Evolutionary conservation across 2,329 filamentous ascomycete genomes (phyloP), one percentile per base, ranked within the genome.

Genomic region (Colletotrichum echinochloae): DNA sequence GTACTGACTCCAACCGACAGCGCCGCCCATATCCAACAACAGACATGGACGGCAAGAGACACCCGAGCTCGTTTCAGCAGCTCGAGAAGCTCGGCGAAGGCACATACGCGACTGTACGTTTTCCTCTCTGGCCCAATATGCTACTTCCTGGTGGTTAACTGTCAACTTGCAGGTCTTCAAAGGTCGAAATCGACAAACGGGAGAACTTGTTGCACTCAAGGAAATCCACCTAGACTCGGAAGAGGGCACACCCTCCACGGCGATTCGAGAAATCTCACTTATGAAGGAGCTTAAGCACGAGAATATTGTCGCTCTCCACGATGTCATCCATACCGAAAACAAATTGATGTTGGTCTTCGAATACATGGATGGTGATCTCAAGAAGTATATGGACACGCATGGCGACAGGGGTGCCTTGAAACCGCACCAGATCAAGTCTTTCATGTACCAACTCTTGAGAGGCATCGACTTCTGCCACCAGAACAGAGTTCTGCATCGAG

Each of bases 221-320:
- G 96, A 99, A 83, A 99, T 99, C 76, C 96, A 99, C 80, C 93
- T 99, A 73, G 96, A 99, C 82, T 97, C 94, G 60, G 96, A 99
- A 85, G 96, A 99, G 85, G 96, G 96, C 76, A 99, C 96, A 0
- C 96, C 96, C 5, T 97, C 93, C 61, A 99, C 96, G 0, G 96
- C 96, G 56, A 99, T 99, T 80, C 94, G 96, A 78, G 96, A 99
- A 82, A 99, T 99, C 77, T 98, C 95, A 1, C 88, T 99, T 67
- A 98, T 99, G 96, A 99, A 99, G 83, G 96, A 99, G 83, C 88
- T 99, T 75, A 98, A 98, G 83, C 96, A 99, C 82, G 95, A 98
- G 81, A 98, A 98, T 79, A 98, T 99, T 75, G 95, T 99, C 76
- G 94, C 92, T 70, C 90, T 99, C 6, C 94, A 98, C 87, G 96